Conservation (phyloP, 2,329 filamentous ascomycete genomes). For the Colletotrichum sp. region DNA sequence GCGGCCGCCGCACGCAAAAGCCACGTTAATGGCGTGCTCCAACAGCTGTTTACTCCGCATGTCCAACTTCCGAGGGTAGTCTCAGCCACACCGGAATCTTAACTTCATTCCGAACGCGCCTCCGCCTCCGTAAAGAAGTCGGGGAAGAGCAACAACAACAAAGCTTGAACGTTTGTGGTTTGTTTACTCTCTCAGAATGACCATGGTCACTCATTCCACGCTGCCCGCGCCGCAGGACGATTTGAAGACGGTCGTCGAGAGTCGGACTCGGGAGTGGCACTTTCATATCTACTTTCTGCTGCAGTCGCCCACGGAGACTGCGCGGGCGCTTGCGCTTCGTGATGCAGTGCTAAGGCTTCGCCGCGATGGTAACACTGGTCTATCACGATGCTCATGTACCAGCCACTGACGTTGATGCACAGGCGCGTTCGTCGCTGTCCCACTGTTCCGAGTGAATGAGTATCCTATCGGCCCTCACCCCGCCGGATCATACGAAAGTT, state of each 20-base stretch:
- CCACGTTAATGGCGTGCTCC: background rate
- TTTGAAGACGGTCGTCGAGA: slow-evolving; percentile 32
- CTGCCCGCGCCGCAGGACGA: slow-evolving; percentile 27
- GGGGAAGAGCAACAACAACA: background rate
- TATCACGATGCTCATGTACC: rapidly evolving
- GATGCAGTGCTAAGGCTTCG: slow-evolving; percentile 35
- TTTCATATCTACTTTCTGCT: slow-evolving; percentile 39
- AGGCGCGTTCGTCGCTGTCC: slow-evolving; percentile 39
- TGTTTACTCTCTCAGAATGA: background rate
- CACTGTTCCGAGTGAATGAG: slow-evolving; percentile 34
- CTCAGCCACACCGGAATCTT: background rate
- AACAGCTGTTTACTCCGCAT: background rate
- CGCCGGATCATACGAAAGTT: slow-evolving; percentile 38
- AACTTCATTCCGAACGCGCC: background rate
- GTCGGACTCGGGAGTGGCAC: slow-evolving; percentile 35
- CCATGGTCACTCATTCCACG: slow-evolving; percentile 21
- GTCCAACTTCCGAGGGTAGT: background rate
- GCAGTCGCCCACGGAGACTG: slow-evolving; percentile 34
- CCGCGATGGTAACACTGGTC: slow-evolving; percentile 29
- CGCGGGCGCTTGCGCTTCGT: slow-evolving; percentile 35
- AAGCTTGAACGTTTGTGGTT: background rate
- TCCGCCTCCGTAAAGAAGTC: background rate
- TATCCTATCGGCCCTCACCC: slow-evolving; percentile 37
- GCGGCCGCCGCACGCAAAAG: background rate
- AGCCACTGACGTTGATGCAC: background rate